Conservation (phyloP, 306 rosid species). For the Urtica urens region DNA sequence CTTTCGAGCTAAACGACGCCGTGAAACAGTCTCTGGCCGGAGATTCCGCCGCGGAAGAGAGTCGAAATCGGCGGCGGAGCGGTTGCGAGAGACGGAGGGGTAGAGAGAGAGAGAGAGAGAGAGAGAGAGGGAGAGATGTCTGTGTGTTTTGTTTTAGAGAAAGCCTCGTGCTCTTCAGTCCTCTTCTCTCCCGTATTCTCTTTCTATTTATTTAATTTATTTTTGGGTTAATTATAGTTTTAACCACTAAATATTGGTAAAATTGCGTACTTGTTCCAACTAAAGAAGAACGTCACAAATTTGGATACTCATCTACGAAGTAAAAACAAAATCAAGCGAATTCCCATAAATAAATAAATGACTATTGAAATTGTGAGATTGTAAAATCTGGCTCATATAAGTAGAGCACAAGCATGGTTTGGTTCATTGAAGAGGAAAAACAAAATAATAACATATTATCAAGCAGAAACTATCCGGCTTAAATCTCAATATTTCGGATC, state of each 20-base stretch:
- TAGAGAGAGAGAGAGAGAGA: conserved; percentile 16
- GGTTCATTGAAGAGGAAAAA: neutral
- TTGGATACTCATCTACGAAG: too few relatives aligned
- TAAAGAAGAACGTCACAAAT: too few relatives aligned
- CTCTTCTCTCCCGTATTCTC: conserved; percentile 6
- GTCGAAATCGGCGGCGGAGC: neutral
- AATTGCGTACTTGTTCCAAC: too few relatives aligned
- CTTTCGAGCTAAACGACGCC: neutral
- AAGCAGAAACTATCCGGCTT: too few relatives aligned
- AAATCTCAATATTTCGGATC: too few relatives aligned
- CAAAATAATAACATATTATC: neutral
- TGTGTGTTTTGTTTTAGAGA: too few relatives aligned
- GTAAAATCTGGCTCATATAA: too few relatives aligned
- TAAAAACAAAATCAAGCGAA: too few relatives aligned
- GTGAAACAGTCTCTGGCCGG: conserved; percentile 3
- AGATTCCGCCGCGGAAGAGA: conserved; percentile 1
- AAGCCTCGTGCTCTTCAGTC: conserved; percentile 23
- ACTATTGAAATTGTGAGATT: too few relatives aligned
- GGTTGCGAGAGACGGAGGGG: conserved; percentile 8
- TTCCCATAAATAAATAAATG: too few relatives aligned
- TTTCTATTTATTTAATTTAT: neutral
- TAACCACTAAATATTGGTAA: neutral
- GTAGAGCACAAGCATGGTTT: too few relatives aligned
- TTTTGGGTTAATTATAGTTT: neutral
- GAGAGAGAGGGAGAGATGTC: conserved; percentile 18